Evolutionary conservation across 176 grass and related monocot species (phyloP), one percentile per base, ranked within the genome.

Genomic region (Oryza glumipatula): DNA sequence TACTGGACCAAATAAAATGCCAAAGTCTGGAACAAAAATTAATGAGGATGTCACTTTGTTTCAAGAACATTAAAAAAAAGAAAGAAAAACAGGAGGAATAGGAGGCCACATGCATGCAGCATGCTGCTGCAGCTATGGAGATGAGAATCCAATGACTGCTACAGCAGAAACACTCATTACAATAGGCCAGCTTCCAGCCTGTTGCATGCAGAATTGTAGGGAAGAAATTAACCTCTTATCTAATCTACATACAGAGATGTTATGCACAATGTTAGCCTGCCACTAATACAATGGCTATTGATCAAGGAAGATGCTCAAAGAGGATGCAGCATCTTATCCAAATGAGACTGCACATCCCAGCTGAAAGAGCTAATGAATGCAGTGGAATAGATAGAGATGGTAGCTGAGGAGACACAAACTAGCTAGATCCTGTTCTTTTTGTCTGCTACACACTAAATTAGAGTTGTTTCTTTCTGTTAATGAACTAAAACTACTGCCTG

Each of bases 111-210:
- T 83, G 86, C 70, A 86, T 60, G 86, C 43, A 79, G 86, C 70
- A 86, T 67, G 86, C 43, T 61, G 65, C 72, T 60, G 44, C 77
- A 63, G 63, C 68, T 36, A 90, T 10, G 36, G 49, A 28, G 21
- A 68, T 52, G 79, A 83, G 90, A 83, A 92, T 92, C 87, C 90
- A 86, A 89, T 89, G 90, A 46, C 87, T 83, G 83, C 14, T 83
- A 46, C 45, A 67, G 43, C 86, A 86, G 74, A 74, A 66, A 84
- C 56, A 88, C 80, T 82, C 81, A 80, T 86, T 70, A 72, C 83
- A 88, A 79, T 28, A 87, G 32, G 77, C 81, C 87, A 92, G 88
- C 46, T 68, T 82, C 80, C 92, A 89, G 85, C 80, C 84, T 83
- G 87, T 89, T 76, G 70, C 46, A 73, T 83, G 77, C 72, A 81